These are phyloP conservation scores for Rhazya stricta DNA, from an alignment of 257 asterid species.

Conservation along the genomic window DNA sequence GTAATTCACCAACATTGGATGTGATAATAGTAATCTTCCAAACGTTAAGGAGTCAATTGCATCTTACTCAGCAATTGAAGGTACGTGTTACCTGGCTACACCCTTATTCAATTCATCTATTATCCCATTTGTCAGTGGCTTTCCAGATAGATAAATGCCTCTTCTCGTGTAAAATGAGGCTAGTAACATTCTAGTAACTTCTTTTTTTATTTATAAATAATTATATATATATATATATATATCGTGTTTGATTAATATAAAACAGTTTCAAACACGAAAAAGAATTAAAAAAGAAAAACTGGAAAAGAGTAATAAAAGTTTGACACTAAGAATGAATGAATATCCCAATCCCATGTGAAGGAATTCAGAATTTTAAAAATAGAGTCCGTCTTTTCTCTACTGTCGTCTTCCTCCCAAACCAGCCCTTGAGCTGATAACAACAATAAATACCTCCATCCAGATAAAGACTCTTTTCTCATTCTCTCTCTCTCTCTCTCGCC, in stretches of 20 bases:
- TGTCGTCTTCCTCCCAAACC: background rate
- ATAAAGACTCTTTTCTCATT: background rate
- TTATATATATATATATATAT: no score
- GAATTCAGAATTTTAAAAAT: background rate
- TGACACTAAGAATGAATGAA: background rate
- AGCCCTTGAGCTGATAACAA: background rate
- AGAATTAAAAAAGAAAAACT: no score
- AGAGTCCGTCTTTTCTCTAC: slow-evolving; percentile 15
- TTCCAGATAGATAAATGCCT: background rate
- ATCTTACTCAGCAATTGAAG: no score
- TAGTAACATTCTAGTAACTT: no score
- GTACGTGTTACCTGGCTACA: no score
- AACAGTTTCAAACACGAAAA: no score
- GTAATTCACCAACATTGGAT: no score
- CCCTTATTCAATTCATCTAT: background rate
- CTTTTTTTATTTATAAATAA: no score
- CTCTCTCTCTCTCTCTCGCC: background rate
- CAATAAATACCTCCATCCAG: slow-evolving; percentile 5
- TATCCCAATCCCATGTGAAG: background rate
- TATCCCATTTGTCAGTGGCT: background rate
- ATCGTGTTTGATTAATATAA: no score
- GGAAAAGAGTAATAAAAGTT: background rate
- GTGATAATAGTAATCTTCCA: no score
- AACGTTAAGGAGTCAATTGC: no score
- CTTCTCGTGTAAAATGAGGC: no score